Evolutionary conservation across 495 filamentous ascomycete genomes (phyloP).

Genomic region (Evernia prunastri): DNA sequence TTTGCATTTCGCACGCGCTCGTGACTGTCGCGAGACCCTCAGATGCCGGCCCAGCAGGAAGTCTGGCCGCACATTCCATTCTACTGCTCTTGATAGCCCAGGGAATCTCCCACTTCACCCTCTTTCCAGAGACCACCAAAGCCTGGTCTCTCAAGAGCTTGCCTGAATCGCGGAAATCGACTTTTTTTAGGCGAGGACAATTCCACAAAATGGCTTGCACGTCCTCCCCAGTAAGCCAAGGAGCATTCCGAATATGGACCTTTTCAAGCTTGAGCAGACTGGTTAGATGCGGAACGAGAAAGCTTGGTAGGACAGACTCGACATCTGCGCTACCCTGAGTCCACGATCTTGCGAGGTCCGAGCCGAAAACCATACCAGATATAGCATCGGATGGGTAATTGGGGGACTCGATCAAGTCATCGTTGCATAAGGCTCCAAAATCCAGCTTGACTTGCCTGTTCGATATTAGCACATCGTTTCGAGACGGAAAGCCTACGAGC

Average conservation of each 20-base stretch:
- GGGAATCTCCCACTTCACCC: not conserved
- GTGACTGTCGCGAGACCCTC: not conserved
- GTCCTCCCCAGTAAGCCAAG: not conserved
- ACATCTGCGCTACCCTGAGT: slow-evolving; percentile 6
- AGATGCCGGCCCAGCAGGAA: not conserved
- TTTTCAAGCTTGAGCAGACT: slow-evolving; percentile 4
- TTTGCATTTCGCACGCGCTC: not conserved
- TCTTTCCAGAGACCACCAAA: not conserved
- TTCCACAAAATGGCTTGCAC: not conserved
- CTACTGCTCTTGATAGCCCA: slow-evolving; percentile 5
- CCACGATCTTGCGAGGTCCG: slow-evolving; percentile 14
- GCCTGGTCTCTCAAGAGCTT: not conserved
- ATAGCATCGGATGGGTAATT: slow-evolving; percentile 1
- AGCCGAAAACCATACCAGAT: slow-evolving; percentile 10
- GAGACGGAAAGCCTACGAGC: not conserved
- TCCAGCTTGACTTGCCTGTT: slow-evolving; percentile 4
- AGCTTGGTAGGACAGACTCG: not conserved
- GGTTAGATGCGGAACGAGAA: not conserved
- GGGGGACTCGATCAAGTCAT: not conserved
- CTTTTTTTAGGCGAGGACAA: not conserved
- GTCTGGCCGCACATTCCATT: not conserved
- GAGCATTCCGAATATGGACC: not conserved
- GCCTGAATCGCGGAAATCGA: not conserved
- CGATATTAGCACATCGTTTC: not conserved
- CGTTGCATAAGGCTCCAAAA: not conserved